phyloP scores from a whole-genome alignment of 2,329 filamentous ascomycete species.

The Sarocladium strictum region DNA sequence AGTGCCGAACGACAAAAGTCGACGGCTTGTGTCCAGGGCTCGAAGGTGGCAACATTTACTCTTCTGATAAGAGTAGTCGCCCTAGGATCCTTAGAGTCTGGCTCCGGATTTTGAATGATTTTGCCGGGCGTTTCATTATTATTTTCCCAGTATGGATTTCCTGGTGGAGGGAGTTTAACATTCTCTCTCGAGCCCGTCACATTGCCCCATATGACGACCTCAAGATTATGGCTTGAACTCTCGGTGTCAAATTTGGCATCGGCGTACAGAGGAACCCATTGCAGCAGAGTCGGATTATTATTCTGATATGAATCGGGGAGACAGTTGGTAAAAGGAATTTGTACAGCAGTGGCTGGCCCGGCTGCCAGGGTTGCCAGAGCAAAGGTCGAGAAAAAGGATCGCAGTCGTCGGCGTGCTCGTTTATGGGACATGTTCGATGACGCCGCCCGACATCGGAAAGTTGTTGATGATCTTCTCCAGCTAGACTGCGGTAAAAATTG shows the following conservation, averaged over 20 bases:
- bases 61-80: constrained; percentile 68
- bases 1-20: constrained; percentile 62
- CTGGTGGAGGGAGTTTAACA: constrained; percentile 52
- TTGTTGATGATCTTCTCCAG: background rate
- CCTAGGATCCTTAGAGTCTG: constrained; percentile 39
- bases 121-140: constrained; percentile 62
- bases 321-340: constrained; percentile 81
- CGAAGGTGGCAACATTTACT: constrained; percentile 72
- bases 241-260: constrained; percentile 66
- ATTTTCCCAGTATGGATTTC: constrained; percentile 58
- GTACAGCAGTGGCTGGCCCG: constrained; percentile 52
- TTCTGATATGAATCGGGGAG: constrained; percentile 56
- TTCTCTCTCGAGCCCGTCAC: constrained; percentile 66
- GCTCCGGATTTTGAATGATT: constrained; percentile 59
- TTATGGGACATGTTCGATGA: background rate
- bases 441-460: background rate
- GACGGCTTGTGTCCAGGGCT: constrained; percentile 50
- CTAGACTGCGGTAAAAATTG: background rate
- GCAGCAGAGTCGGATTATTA: constrained; percentile 54
- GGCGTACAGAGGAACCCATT: constrained; percentile 73
- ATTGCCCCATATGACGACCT: constrained; percentile 83
- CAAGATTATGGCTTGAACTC: constrained; percentile 57
- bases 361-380: constrained; percentile 21
- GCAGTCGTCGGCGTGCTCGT: background rate
- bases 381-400: background rate